Conservation (phyloP, 1,284 basidiomycete genomes). For the Fomitiporia mediterranea region DNA sequence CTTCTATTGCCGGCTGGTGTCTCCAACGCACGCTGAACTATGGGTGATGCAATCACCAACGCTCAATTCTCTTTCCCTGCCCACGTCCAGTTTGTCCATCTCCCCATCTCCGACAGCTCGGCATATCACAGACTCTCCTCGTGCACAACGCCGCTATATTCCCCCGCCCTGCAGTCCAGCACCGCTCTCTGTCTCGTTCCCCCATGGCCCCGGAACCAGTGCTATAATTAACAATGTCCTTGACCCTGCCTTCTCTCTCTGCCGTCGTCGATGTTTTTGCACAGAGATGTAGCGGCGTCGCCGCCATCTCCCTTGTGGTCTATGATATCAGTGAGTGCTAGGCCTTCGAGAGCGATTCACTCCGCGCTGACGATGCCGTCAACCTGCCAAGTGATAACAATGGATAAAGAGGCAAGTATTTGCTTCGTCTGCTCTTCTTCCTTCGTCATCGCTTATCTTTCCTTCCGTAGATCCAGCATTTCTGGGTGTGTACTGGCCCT, state of each 20-base stretch:
- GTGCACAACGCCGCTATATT: too few species aligned
- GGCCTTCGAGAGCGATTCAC: background rate
- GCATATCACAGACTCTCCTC: too few species aligned
- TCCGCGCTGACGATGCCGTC: background rate
- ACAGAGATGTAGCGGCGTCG: background rate
- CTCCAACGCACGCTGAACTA: too few species aligned
- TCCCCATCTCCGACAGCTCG: too few species aligned
- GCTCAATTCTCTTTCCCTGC: too few species aligned
- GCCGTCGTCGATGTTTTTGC: background rate
- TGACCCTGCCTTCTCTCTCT: background rate
- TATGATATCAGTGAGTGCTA: conserved; percentile 1
- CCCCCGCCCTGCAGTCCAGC: too few species aligned
- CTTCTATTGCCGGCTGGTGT: too few species aligned
- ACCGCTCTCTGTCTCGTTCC: too few species aligned
- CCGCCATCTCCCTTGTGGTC: background rate
- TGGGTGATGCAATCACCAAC: too few species aligned
- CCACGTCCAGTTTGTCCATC: too few species aligned
- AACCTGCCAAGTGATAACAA: background rate
- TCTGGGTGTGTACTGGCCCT: background rate
- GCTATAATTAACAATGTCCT: too few species aligned
- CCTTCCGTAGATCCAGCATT: background rate
- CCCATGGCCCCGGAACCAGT: too few species aligned
- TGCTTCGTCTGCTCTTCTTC: background rate
- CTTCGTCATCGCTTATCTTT: background rate
- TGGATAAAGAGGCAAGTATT: background rate